These are phyloP conservation scores for Daldinia sp. DNA, from an alignment of 2,329 filamentous ascomycete species.

Conservation along the genomic window DNA sequence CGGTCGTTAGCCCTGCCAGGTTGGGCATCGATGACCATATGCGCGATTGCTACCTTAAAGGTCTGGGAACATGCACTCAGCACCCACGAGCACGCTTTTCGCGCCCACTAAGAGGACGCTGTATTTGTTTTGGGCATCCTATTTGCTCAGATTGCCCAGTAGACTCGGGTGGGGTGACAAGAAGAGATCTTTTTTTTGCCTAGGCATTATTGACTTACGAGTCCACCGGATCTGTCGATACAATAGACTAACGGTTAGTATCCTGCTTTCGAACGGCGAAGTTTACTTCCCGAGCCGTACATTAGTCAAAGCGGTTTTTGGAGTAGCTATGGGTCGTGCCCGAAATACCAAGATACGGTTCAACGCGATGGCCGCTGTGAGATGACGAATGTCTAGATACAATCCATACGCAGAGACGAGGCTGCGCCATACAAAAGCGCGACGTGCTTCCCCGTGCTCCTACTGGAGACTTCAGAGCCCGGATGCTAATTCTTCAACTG, in stretches of 20 bases:
- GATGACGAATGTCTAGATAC: constrained; percentile 42
- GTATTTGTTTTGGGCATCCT: constrained; percentile 42
- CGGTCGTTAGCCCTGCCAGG: constrained; percentile 43
- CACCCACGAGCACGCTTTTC: constrained; percentile 44
- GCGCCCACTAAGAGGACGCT: constrained; percentile 41
- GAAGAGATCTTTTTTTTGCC: constrained; percentile 38
- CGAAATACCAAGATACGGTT: constrained; percentile 28
- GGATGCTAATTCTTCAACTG: constrained; percentile 27
- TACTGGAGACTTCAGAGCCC: constrained; percentile 37
- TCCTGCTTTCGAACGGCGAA: constrained; percentile 35
- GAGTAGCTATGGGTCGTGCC: constrained; percentile 32
- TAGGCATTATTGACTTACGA: constrained; percentile 46
- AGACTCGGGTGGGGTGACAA: constrained; percentile 43
- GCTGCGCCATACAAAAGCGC: constrained; percentile 39
- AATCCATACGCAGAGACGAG: constrained; percentile 26
- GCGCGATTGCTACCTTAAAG: constrained; percentile 49
- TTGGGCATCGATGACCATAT: constrained; percentile 50
- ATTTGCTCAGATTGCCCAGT: constrained; percentile 44
- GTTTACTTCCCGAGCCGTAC: constrained; percentile 35
- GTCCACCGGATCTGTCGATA: constrained; percentile 49
- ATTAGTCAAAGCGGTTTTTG: constrained; percentile 35
- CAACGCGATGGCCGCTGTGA: constrained; percentile 43
- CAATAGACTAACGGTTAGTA: constrained; percentile 38
- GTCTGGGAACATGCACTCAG: constrained; percentile 38
- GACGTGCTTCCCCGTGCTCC: constrained; percentile 37